Evolutionary conservation across 2,329 filamentous ascomycete genomes (phyloP), one percentile per base, ranked within the genome.

Genomic region (Salinomyces thailandicus): DNA sequence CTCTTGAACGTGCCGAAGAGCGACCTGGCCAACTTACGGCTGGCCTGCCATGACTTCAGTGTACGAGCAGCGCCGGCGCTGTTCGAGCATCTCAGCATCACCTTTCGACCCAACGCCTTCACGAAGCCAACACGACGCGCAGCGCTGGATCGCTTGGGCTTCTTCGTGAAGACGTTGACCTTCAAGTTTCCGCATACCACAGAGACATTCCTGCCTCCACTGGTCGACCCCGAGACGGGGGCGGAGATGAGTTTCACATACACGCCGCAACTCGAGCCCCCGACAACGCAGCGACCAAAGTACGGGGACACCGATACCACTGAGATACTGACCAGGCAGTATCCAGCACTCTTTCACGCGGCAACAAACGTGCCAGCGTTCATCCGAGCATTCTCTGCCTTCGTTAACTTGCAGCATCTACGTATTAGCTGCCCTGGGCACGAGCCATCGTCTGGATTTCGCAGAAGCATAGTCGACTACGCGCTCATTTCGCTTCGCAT

Each of bases 351-450:
- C 2, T 93, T 93, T 62, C 86, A 94, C 54, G 83, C 85, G 5
- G 83, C 86, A 5, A 89, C 84, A 42, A 91, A 94, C 54, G 80
- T 93, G 5, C 75, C 82, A 4, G 82, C 83, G 26, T 93, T 94
- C 63, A 78, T 89, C 49, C 71, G 77, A 45, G 82, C 82, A 33
- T 68, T 93, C 54, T 72, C 71, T 22, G 66, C 77, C 44, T 59
- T 93, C 51, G 64, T 74, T 39, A 81, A 79, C 49, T 66, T 94
- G 50, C 68, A 74, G 31, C 82, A 89, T 56, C 67, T 94, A 41
- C 80, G 74, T 33, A 72, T 93, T 54, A 77, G 75, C 42, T 91
- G 84, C 48, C 82, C 83, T 4, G 80, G 77, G 24, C 81, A 86
- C 58, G 68, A 77, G 41, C 64, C 70, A 6, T 43, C 55, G 24